phyloP scores from a whole-genome alignment of 352 stramenopile species.

The Pythium scleroteichum region DNA sequence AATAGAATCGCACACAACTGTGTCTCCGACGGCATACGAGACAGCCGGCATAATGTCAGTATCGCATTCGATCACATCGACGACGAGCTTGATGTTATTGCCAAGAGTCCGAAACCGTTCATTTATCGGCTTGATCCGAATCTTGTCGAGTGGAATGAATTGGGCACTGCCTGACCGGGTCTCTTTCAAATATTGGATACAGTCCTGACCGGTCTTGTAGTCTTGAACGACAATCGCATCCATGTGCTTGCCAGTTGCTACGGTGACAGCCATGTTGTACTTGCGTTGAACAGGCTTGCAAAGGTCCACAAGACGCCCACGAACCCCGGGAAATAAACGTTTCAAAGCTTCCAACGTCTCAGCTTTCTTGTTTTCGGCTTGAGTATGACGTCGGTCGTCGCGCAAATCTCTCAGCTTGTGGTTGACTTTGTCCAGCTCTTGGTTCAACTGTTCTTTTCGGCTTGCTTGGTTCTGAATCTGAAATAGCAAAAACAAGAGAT shows the following conservation, averaged over 20 bases:
- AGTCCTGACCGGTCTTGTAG: constrained; percentile 82
- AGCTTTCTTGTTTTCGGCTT: constrained; percentile 83
- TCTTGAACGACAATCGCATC: constrained; percentile 87
- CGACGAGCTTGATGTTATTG: constrained; percentile 91
- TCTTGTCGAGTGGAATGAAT: constrained; percentile 97
- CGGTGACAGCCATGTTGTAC: constrained; percentile 97
- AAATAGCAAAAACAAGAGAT: neutral
- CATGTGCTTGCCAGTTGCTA: constrained; percentile 98
- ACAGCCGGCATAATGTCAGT: constrained; percentile 92
- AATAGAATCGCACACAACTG: constrained; percentile 96
- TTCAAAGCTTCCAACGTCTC: constrained; percentile 86
- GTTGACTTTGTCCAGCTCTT: constrained; percentile 74
- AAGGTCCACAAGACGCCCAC: constrained; percentile 95
- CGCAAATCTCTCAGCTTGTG: constrained; percentile 91
- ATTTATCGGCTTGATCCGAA: constrained; percentile 90
- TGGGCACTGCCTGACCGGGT: constrained; percentile 92
- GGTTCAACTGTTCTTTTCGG: constrained; percentile 63
- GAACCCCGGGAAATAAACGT: constrained; percentile 90
- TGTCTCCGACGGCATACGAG: constrained; percentile 95
- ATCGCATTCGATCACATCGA: constrained; percentile 96
- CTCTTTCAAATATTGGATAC: constrained; percentile 94
- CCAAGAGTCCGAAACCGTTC: constrained; percentile 93
- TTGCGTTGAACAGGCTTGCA: constrained; percentile 95
- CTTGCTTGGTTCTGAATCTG: constrained; percentile 56
- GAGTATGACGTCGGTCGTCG: constrained; percentile 91